Evolutionary conservation across 331 rosid genomes (phyloP), one percentile per base, ranked within the genome.

Genomic region (Pyrus hybrid): DNA sequence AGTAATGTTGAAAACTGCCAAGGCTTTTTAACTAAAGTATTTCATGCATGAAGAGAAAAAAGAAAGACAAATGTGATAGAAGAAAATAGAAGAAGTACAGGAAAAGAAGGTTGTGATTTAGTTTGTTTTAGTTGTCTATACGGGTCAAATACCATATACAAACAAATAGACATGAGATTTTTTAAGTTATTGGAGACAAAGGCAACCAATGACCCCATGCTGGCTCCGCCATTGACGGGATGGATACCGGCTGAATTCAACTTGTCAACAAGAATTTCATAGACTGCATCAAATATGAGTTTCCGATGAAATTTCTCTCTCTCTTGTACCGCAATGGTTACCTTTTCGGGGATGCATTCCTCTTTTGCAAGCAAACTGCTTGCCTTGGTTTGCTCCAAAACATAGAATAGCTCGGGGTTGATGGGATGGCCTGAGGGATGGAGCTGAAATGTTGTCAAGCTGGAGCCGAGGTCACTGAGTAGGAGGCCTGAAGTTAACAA

Each of bases 401-500:
- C 97, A 54, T 82, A 83, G 85, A 90, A 92, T 66, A 92, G 64
- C 85, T 92, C 96, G 0, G 97, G 97, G 85, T 90, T 92, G 51
- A 92, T 90, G 54, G 94, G 91, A 66, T 87, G 83, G 67, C 91
- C 91, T 13, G 97, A 92, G 49, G 93, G 85, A 78, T 92, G 96
- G 74, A 82, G 86, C 75, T 92, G 96, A 80, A 90, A 86, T 63
- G 89, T 78, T 4, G 87, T 77, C 63, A 88, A 51, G 74, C 87
- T 88, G 13, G 96, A 92, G 73, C 88, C 83, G 64, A 90, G 85
- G 85, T 89, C 93, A 63, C 90, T 80, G 54, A 92, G 96, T 25
- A 92, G 85, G 75, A 92, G 96, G 35, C 97, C 97, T 43, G 97
- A 92, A 62, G 91, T 93, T 76, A 92, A 67, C 68, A 92, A 80